A percentile compares a stretch with the other conserved stretches of the same genome.
These are phyloP conservation scores for Arthrobotrys entomopaga DNA, from an alignment of 2,329 filamentous ascomycete genomes.

Conservation along the genomic window DNA sequence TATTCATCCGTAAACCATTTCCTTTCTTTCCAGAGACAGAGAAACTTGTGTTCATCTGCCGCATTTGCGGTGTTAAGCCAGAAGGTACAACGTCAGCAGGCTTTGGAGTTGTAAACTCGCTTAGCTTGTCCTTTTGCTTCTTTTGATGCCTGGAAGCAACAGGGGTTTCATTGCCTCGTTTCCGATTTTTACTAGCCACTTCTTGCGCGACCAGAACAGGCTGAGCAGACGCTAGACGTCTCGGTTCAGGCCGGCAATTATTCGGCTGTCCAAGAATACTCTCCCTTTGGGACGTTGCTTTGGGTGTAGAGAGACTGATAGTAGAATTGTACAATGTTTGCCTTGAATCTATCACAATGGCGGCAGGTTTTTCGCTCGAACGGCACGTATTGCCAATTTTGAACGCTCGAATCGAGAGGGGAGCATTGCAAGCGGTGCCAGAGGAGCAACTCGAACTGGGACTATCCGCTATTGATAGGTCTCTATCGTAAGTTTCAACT, in stretches of 20 bases:
- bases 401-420: conserved; percentile 19
- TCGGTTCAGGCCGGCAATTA: conserved; percentile 1
- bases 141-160: conserved; percentile 44
- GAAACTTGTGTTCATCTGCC: conserved; percentile 51
- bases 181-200: conserved; percentile 34
- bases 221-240: conserved; percentile 12
- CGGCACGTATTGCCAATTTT: conserved; percentile 19
- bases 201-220: conserved; percentile 7
- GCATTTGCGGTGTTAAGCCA: conserved; percentile 50
- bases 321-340: neutral
- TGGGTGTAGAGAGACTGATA: neutral
- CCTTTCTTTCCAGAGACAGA: conserved; percentile 52
- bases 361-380: conserved; percentile 19
- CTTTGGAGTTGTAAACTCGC: conserved; percentile 41
- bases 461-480: conserved; percentile 24
- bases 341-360: conserved; percentile 21
- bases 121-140: conserved; percentile 45
- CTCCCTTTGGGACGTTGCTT: conserved; percentile 17
- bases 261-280: conserved; percentile 18
- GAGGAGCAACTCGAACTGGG: conserved; percentile 24
- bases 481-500: conserved; percentile 27
- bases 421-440: conserved; percentile 10
- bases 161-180: conserved; percentile 46
- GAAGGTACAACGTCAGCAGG: conserved; percentile 39
- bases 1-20: conserved; percentile 43